These are phyloP conservation scores for Alnus rubra DNA, from an alignment of 306 rosid species.

Conservation along the genomic window DNA sequence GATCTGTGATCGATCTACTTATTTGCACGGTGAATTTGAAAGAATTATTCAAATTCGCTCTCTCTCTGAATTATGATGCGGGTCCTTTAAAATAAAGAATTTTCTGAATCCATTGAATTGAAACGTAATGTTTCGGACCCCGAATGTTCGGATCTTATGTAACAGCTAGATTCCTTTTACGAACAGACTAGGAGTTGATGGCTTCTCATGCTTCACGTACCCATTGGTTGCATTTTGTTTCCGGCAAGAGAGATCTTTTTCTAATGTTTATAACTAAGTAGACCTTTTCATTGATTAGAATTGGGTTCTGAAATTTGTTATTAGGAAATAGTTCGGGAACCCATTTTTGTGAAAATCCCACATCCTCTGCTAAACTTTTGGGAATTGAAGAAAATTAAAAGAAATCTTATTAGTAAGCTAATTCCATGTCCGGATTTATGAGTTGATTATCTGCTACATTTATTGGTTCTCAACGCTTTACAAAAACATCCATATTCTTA, in stretches of 20 bases:
- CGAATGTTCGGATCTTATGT: not conserved
- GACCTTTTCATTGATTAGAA: not conserved
- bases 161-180: not conserved
- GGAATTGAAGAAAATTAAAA: not conserved
- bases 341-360: not conserved
- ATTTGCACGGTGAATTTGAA: not conserved
- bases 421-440: not conserved
- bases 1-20: constrained; percentile 37
- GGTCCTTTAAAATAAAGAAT: not conserved
- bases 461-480: not conserved
- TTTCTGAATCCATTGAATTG: not conserved
- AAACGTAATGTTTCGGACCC: not conserved
- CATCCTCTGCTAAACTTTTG: not conserved
- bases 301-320: not conserved
- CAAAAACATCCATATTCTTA: not conserved
- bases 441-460: not conserved
- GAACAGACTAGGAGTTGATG: not conserved
- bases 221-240: not conserved
- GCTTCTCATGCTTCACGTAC: not conserved
- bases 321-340: not conserved
- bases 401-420: not conserved
- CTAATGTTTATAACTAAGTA: not conserved
- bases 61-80: not conserved
- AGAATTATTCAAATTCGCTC: not conserved
- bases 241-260: not conserved